Evolutionary conservation across 495 filamentous ascomycete species (phyloP).

Genomic region (Rhypophila decipiens): DNA sequence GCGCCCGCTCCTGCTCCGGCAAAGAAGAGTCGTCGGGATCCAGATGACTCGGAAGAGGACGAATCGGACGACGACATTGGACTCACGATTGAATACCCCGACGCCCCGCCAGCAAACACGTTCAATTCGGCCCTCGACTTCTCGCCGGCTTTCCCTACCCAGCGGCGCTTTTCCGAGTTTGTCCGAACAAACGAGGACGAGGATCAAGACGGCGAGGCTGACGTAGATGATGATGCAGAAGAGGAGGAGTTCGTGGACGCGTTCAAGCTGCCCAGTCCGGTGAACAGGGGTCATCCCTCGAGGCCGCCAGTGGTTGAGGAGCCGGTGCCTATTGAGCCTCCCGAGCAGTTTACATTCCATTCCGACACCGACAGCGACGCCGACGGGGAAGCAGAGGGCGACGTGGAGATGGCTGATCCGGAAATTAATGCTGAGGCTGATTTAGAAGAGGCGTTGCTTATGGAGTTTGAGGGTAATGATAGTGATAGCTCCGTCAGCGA

Average conservation of each 20-base stretch:
- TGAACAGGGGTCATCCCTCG: slow-evolving; percentile 15
- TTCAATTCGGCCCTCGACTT: slow-evolving; percentile 23
- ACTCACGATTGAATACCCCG: slow-evolving; percentile 41
- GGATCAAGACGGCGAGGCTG: slow-evolving; percentile 30
- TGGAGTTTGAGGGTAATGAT: slow-evolving; percentile 24
- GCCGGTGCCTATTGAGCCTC: neutral
- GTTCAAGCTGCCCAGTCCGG: slow-evolving; percentile 29
- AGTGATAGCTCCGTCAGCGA: slow-evolving; percentile 25
- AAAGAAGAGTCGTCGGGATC: slow-evolving; percentile 19
- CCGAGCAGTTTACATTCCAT: slow-evolving; percentile 9
- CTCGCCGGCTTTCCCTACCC: slow-evolving; percentile 28
- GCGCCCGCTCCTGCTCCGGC: slow-evolving; percentile 13
- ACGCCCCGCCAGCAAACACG: slow-evolving; percentile 20
- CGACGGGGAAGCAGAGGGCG: slow-evolving; percentile 16
- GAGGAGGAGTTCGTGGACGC: slow-evolving; percentile 20
- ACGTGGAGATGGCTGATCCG: slow-evolving; percentile 12
- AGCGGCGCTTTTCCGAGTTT: slow-evolving; percentile 37
- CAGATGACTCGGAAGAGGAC: slow-evolving; percentile 30
- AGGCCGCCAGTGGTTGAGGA: neutral
- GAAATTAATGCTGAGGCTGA: slow-evolving; percentile 25
- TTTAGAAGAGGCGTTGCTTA: slow-evolving; percentile 33
- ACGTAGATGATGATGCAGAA: slow-evolving; percentile 21
- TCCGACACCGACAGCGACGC: slow-evolving; percentile 21
- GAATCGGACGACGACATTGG: slow-evolving; percentile 40
- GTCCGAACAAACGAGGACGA: slow-evolving; percentile 27